Percentiles rank a stretch among this genome's conserved stretches.
Conservation (phyloP, 192 early-diverging fungal genomes). For the Entomortierella lignicola region DNA sequence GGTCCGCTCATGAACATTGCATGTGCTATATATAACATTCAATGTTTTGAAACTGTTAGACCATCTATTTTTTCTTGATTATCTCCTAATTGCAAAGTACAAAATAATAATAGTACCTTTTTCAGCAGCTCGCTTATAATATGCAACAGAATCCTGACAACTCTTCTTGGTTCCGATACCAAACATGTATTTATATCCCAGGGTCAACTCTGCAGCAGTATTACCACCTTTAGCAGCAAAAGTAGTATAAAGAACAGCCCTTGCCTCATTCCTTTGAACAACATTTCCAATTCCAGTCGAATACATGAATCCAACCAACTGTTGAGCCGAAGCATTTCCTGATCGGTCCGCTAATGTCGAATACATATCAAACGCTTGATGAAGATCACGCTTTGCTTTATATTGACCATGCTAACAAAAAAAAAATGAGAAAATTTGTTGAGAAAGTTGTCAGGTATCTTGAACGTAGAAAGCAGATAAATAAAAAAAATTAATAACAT, state of each 20-base stretch:
- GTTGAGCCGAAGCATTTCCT: conserved; percentile 88
- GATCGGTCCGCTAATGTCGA: conserved; percentile 65
- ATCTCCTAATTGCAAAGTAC: no score
- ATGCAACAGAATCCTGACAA: conserved; percentile 79
- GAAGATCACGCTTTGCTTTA: conserved; percentile 64
- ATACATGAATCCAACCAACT: conserved; percentile 91
- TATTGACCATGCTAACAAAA: conserved; percentile 69
- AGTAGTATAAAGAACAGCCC: conserved; percentile 64
- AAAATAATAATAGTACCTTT: conserved; percentile 63
- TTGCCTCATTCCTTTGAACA: conserved; percentile 75
- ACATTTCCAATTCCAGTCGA: conserved; percentile 86
- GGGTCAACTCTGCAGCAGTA: conserved; percentile 79
- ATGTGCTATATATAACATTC: conserved; percentile 62
- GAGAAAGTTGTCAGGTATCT: no score
- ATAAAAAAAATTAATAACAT: not conserved
- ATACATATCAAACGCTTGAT: conserved; percentile 74
- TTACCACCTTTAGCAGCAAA: conserved; percentile 86
- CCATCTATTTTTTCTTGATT: not conserved
- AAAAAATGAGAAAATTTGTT: not conserved
- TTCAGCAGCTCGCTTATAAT: conserved; percentile 86
- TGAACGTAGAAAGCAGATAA: not conserved
- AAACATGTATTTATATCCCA: conserved; percentile 84
- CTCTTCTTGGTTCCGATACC: conserved; percentile 86
- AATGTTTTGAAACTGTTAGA: not conserved
- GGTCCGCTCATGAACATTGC: conserved; percentile 77